Evolutionary conservation across 2,329 filamentous ascomycete species (phyloP), one percentile per base, ranked within the genome.

Genomic region (Colletotrichum sp.): DNA sequence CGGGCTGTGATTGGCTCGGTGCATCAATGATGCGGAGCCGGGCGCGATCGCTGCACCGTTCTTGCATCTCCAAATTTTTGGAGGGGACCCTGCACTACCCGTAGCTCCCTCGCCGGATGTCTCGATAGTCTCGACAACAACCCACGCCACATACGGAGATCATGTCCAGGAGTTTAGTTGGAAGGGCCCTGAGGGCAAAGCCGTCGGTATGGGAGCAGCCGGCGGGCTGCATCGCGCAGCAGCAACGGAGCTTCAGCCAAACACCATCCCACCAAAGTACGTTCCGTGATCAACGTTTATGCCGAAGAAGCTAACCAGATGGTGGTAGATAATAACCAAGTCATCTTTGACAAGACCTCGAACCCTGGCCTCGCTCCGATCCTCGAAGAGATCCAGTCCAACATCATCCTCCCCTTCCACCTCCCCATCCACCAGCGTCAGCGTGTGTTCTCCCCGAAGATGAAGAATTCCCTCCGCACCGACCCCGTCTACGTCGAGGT

Each of bases 341-440:
- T 87, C 76, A 82, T 89, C 72, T 93, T 93, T 80, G 81, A 84
- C 9, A 84, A 87, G 68, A 88, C 90, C 6, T 89, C 89, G 16
- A 89, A 89, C 58, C 77, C 85, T 26, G 85, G 90, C 71, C 88
- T 94, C 75, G 88, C 93, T 81, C 73, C 82, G 15, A 80, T 88
- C 36, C 88, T 94, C 76, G 81, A 83, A 55, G 83, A 80, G 26
- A 88, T 94, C 80, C 91, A 92, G 77, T 83, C 88, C 61, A 89
- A 89, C 78, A 88, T 93, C 82, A 89, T 94, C 81, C 83, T 94
- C 56, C 92, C 92, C n/a, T 83, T 87, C 36, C 90, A 92, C 80
- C 89, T 94, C 32, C 86, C 88, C 26, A 73, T 81, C 32, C 83
- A 84, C 66, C 89, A 93, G 83, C 89, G 87, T 79, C 85, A 88